Evolutionary conservation across 108 stramenopile species (phyloP).

Genomic region (Discostella stelligeroides): DNA sequence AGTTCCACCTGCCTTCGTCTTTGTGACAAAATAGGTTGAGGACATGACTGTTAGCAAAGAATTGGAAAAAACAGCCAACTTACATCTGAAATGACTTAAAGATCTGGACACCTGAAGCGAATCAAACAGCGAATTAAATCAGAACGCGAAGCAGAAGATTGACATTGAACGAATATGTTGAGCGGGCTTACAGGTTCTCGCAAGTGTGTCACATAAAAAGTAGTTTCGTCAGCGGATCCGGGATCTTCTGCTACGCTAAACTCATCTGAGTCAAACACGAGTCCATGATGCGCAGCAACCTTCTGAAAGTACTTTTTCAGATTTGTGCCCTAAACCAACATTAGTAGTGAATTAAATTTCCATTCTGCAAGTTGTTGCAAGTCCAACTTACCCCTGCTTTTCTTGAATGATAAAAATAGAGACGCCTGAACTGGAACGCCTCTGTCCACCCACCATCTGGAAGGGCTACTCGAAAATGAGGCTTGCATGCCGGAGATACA

Average conservation of each 20-base stretch:
- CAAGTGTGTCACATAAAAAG: conserved; percentile 49
- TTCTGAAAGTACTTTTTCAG: conserved; percentile 35
- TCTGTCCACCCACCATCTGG: conserved; percentile 24
- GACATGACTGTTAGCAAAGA: not conserved
- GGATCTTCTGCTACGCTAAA: conserved; percentile 34
- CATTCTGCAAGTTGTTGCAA: not conserved
- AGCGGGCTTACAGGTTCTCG: conserved; percentile 35
- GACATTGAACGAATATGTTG: not conserved
- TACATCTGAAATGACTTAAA: conserved; percentile 37
- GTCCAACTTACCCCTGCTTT: conserved; percentile 8
- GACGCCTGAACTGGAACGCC: conserved; percentile 30
- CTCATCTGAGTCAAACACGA: conserved; percentile 22
- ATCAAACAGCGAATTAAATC: not conserved
- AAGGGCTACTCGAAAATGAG: conserved; percentile 40
- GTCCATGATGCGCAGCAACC: conserved; percentile 30
- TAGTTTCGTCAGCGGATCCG: conserved; percentile 27
- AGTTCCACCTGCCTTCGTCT: conserved; percentile 44
- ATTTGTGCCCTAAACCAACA: conserved; percentile 20
- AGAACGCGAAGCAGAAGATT: too few species aligned
- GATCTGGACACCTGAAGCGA: conserved; percentile 12
- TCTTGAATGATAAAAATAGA: conserved; percentile 49
- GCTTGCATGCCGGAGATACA: conserved; percentile 42
- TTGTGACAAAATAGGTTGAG: not conserved
- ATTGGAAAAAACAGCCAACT: not conserved
- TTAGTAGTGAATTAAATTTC: not conserved